Evolutionary conservation across 2,329 filamentous ascomycete species (phyloP).

Genomic region (Periconia sp.): DNA sequence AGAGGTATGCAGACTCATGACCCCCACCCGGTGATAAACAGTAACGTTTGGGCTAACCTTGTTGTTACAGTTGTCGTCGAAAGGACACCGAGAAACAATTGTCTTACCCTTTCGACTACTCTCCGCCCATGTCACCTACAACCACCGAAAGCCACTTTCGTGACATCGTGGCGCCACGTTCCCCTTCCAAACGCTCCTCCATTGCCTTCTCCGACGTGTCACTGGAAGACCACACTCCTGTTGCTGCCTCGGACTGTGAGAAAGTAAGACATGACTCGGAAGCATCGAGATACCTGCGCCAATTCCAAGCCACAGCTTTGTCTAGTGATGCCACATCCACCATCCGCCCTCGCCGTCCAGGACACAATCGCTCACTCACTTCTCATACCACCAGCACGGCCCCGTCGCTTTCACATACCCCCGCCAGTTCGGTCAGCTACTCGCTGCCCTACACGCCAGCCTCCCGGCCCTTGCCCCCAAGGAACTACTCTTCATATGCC

Average conservation of each 20-base stretch:
- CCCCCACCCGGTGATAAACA: constrained; percentile 6
- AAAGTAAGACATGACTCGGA: constrained; percentile 39
- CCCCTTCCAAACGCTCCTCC: constrained; percentile 45
- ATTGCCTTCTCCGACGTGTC: constrained; percentile 48
- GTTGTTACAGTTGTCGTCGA: constrained; percentile 46
- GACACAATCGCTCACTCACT: constrained; percentile 38
- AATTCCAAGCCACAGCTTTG: constrained; percentile 39
- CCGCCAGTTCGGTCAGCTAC: constrained; percentile 48
- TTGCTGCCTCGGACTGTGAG: constrained; percentile 21
- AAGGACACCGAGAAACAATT: constrained; percentile 47
- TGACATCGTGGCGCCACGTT: constrained; percentile 52
- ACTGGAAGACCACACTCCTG: constrained; percentile 34
- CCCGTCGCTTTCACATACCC: constrained; percentile 51
- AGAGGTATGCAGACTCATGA: constrained; percentile 52
- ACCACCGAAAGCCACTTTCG: constrained; percentile 41
- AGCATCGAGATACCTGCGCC: constrained; percentile 45
- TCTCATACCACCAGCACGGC: constrained; percentile 40
- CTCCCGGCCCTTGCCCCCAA: constrained; percentile 41
- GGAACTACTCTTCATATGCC: constrained; percentile 44
- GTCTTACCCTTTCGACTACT: constrained; percentile 31
- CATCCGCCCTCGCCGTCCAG: constrained; percentile 32
- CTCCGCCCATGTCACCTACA: constrained; percentile 40
- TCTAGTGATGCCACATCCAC: constrained; percentile 18
- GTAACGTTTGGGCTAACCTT: constrained; percentile 13
- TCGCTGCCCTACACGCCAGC: constrained; percentile 46